These are phyloP conservation scores for Bruguiera parviflora DNA, from an alignment of 345 rosid species.

Conservation along the genomic window DNA sequence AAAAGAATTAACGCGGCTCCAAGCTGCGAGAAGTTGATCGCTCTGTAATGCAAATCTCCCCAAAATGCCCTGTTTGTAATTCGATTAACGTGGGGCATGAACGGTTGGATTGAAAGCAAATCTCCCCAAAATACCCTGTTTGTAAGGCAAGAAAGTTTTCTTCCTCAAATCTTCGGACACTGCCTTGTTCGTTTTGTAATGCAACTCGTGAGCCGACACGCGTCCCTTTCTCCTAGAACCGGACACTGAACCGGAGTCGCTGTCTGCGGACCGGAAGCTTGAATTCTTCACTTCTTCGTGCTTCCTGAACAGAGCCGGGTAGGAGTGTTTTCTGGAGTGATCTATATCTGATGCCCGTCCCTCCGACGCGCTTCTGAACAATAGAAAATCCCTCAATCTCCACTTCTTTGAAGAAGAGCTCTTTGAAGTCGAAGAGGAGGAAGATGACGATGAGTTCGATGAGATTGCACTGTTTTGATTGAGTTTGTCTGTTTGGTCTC, in stretches of 20 bases:
- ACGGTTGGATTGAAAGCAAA: conserved; percentile 54
- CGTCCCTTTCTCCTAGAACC: conserved; percentile 35
- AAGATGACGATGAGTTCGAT: conserved; percentile 7
- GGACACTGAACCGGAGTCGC: conserved; percentile 23
- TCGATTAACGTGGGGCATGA: conserved; percentile 14
- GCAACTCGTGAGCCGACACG: conserved; percentile 81
- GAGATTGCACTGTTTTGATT: conserved; percentile 10
- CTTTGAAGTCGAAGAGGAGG: conserved; percentile 29
- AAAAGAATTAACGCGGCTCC: no score
- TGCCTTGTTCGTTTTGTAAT: conserved; percentile 76
- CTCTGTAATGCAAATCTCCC: no score
- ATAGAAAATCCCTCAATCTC: conserved; percentile 66
- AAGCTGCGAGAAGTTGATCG: no score
- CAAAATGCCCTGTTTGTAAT: no score
- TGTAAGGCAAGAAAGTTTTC: conserved; percentile 88
- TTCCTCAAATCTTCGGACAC: conserved; percentile 68
- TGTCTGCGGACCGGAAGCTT: conserved; percentile 38
- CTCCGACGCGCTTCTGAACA: conserved; percentile 90
- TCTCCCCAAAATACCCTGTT: conserved; percentile 70
- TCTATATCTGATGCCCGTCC: conserved; percentile 67
- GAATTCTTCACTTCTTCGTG: conserved; percentile 53
- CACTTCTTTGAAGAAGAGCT: conserved; percentile 61
- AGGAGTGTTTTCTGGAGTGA: conserved; percentile 38
- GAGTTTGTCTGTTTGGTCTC: conserved; percentile 17
- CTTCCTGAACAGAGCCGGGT: conserved; percentile 45